Evolutionary conservation across 129 eudicot species (phyloP), one percentile per base, ranked within the genome.

Genomic region (Tanacetum coccineum): DNA sequence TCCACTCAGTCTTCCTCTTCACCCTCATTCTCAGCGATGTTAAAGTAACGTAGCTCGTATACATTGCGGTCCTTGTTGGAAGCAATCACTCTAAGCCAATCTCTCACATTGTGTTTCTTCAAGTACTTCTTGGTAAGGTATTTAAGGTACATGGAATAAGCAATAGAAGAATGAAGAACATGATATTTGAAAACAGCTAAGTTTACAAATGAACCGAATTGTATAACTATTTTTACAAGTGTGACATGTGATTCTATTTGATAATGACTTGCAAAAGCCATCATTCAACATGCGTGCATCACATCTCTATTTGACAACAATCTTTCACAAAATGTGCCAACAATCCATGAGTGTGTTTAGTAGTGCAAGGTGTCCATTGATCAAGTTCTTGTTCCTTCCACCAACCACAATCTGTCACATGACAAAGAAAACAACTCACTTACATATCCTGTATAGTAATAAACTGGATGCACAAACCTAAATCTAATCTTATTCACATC

Each of bases 31-130:
- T 62, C 82, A 17, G 82, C 77, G 7, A 71, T 65, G 68, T 64
- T 65, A 54, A 74, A 74, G 67, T 74, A 74, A 49, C 79, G 72
- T 52, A 74, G 22, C 55, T 74, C 79, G 3, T 74, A 74, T 17
- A 74, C 79, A 25, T 74, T 74, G 36, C 79, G 73, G 55, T 74
- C 79, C 32, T 74, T 74, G 79, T 66, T 66, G 11, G 79, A 74
- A 25, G 79, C 60, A 59, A 74, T 74, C 50, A 74, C 79, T 17
- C 79, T 52, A 40, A 74, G 79, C 79, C 79, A 74, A 57, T 74
- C 79, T 32, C 79, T 68, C 50, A 74, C 79, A 74, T 74, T 74
- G 79, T 78, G 82, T 25, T 78, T 78, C 78, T 78, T 78, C 78
- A 74, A 49, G 79, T 74, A 74, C 22, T 74, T 74, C 79, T 74